Evolutionary conservation across 208 protist genomes (phyloP).

Genomic region (Lotmaria passim): DNA sequence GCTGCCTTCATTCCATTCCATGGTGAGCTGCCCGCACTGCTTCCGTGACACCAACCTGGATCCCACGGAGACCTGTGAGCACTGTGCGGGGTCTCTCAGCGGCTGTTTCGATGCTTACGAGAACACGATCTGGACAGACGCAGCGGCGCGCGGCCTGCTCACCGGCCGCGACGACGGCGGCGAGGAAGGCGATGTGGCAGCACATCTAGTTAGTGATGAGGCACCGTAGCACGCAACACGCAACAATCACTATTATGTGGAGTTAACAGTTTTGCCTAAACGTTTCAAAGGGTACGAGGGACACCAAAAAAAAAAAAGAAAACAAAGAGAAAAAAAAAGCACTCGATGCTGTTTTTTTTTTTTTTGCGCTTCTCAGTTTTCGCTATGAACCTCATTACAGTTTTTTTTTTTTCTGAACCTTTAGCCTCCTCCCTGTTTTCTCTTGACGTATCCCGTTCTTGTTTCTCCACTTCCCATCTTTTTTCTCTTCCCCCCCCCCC

Average conservation of each 20-base stretch:
- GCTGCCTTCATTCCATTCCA: conserved; percentile 42
- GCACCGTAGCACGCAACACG: too few species aligned
- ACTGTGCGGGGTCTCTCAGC: conserved; percentile 46
- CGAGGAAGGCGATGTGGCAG: neutral
- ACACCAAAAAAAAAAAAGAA: neutral
- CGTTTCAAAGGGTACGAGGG: too few species aligned
- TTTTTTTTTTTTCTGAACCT: neutral
- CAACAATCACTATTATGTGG: too few species aligned
- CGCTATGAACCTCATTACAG: neutral
- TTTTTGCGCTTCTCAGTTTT: neutral
- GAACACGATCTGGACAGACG: neutral
- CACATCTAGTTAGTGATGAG: neutral
- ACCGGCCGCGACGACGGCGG: neutral
- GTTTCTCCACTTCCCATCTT: too few species aligned
- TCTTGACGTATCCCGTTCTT: too few species aligned
- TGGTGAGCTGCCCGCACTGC: conserved; percentile 58
- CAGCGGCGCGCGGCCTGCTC: neutral
- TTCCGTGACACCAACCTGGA: conserved; percentile 59
- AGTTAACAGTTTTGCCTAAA: too few species aligned
- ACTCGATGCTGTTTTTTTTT: neutral
- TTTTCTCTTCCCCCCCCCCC: too few species aligned
- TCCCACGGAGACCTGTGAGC: conserved; percentile 55
- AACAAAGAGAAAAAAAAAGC: neutral
- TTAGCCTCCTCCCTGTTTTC: too few species aligned
- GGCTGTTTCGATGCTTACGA: conserved; percentile 9